Conservation (phyloP, 2,329 filamentous ascomycete genomes). For the Aspergillus luchuensis region DNA sequence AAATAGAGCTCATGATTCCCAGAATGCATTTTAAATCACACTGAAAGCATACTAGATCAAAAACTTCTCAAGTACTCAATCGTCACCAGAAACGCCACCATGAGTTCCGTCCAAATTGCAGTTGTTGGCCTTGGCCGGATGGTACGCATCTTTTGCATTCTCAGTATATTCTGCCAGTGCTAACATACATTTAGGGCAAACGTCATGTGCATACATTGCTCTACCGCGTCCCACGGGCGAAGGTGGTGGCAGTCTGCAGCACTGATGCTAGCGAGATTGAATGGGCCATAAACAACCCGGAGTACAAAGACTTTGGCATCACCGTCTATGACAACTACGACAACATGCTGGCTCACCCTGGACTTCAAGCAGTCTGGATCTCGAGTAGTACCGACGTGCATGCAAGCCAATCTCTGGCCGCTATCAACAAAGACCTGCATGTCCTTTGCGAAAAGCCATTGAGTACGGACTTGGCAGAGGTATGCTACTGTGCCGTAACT, state of each 20-base stretch:
- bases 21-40: not conserved
- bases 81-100: not conserved
- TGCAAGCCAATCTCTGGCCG: slow-evolving; percentile 53
- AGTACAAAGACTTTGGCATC: slow-evolving; percentile 44
- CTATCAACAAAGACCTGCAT: slow-evolving; percentile 52
- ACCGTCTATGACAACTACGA: slow-evolving; percentile 52
- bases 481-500: slow-evolving; percentile 30
- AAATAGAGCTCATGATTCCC: not conserved
- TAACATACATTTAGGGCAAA: not conserved
- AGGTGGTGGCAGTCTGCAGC: slow-evolving; percentile 15
- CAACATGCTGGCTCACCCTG: slow-evolving; percentile 52
- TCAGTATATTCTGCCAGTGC: too few relatives aligned
- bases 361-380: slow-evolving; percentile 53
- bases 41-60: not conserved
- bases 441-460: slow-evolving; percentile 52
- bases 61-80: not conserved
- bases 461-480: slow-evolving; percentile 56
- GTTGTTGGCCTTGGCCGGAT: slow-evolving; percentile 13
- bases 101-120: slow-evolving; percentile 7
- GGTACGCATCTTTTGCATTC: not conserved
- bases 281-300: slow-evolving; percentile 50
- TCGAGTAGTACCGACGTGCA: slow-evolving; percentile 54
- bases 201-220: slow-evolving; percentile 16
- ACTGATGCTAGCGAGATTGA: slow-evolving; percentile 37
- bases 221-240: slow-evolving; percentile 6